Percentiles rank a stretch among this genome's conserved stretches.
These are phyloP conservation scores for Yamadazyma scolyti DNA, from an alignment of 805 yeast genomes.

Conservation along the genomic window DNA sequence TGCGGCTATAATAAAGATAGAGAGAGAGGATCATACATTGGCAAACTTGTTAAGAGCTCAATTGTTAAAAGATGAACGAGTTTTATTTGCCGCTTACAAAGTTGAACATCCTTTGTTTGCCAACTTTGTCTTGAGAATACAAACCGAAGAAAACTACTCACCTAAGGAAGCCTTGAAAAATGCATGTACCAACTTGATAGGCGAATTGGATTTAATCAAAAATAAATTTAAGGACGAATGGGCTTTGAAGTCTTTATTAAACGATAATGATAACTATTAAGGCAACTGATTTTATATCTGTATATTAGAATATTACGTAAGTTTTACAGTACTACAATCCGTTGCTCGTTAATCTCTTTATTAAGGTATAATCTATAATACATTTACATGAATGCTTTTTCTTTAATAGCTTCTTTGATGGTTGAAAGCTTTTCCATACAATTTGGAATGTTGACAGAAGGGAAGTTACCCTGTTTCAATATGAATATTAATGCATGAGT, in stretches of 20 bases:
- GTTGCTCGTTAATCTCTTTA: neutral
- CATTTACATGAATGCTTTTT: conserved; percentile 17
- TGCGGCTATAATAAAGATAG: conserved; percentile 88
- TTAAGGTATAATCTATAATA: conserved; percentile 7
- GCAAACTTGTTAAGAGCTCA: conserved; percentile 89
- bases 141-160: conserved; percentile 91
- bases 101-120: conserved; percentile 98
- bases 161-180: conserved; percentile 88
- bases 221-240: conserved; percentile 87
- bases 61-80: conserved; percentile 78
- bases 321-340: neutral
- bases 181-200: conserved; percentile 82
- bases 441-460: conserved; percentile 36
- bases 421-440: conserved; percentile 37
- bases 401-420: conserved; percentile 64
- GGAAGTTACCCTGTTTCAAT: conserved; percentile 41
- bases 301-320: neutral
- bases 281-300: too few relatives aligned
- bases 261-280: conserved; percentile 25
- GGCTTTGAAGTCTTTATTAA: conserved; percentile 75
- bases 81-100: conserved; percentile 95
- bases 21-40: conserved; percentile 95
- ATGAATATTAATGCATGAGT: conserved; percentile 54
- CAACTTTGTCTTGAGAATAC: conserved; percentile 88
- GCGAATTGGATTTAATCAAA: conserved; percentile 69